A percentile compares a stretch with the other conserved stretches of the same genome.
These are phyloP conservation scores for Tricholoma hemisulphureum DNA, from an alignment of 768 basidiomycete genomes.

Conservation along the genomic window DNA sequence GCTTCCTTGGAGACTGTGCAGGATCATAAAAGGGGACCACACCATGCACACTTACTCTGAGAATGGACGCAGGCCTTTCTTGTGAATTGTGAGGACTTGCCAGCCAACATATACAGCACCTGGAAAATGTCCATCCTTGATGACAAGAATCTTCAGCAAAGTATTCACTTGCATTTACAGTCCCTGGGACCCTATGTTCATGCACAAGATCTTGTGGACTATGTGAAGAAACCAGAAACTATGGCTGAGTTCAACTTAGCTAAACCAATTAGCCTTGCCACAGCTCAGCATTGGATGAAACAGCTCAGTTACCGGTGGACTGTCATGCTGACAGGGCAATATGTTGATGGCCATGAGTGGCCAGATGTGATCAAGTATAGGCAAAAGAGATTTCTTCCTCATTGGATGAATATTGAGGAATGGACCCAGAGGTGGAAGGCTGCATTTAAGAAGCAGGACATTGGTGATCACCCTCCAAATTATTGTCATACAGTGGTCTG, in stretches of 20 bases:
- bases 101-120: neutral
- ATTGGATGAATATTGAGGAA: too few relatives aligned
- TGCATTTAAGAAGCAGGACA: too few relatives aligned
- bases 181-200: constrained; percentile 18
- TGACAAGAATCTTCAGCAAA: constrained; percentile 11
- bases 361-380: too few relatives aligned
- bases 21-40: neutral
- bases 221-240: constrained; percentile 3
- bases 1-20: constrained; percentile 1
- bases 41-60: neutral
- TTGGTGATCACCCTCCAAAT: too few relatives aligned
- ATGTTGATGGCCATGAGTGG: too few relatives aligned
- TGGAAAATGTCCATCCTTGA: constrained; percentile 3
- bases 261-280: constrained; percentile 13
- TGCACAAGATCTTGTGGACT: constrained; percentile 21
- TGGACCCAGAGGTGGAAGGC: too few relatives aligned
- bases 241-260: constrained; percentile 3
- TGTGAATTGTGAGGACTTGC: neutral
- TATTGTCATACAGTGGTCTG: too few relatives aligned
- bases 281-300: constrained; percentile 22
- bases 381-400: too few relatives aligned
- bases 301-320: constrained; percentile 20
- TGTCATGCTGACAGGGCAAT: too few relatives aligned
- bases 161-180: constrained; percentile 13
- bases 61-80: constrained; percentile 1